These are phyloP conservation scores for Jacaranda copaia DNA, from an alignment of 257 asterid species.

Conservation along the genomic window DNA sequence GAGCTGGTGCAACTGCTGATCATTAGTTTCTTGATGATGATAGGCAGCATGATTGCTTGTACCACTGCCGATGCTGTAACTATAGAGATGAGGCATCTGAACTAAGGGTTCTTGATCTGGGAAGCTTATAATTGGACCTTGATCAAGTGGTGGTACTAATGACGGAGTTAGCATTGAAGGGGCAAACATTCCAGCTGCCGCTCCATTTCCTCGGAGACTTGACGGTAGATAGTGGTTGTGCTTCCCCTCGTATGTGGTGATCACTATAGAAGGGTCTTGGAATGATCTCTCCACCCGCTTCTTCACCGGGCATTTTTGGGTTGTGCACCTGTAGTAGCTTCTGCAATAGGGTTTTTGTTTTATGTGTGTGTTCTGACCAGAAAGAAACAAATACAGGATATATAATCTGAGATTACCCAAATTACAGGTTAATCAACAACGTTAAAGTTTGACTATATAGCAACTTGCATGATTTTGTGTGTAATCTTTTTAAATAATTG, in stretches of 20 bases:
- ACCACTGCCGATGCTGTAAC: constrained; percentile 35
- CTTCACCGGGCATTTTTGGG: constrained; percentile 69
- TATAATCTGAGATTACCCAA: neutral
- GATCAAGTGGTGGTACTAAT: constrained; percentile 2
- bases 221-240: constrained; percentile 70
- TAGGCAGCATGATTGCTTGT: neutral
- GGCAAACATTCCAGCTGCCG: constrained; percentile 40
- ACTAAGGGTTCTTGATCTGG: constrained; percentile 37
- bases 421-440: constrained; percentile 20
- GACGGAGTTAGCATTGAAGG: constrained; percentile 37
- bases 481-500: constrained; percentile 24
- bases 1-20: constrained; percentile 42
- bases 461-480: constrained; percentile 41
- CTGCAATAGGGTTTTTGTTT: constrained; percentile 38
- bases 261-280: constrained; percentile 65
- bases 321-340: constrained; percentile 75
- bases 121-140: constrained; percentile 24
- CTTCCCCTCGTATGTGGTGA: constrained; percentile 75
- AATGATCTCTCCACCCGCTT: constrained; percentile 72
- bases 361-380: constrained; percentile 26
- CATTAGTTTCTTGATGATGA: constrained; percentile 33
- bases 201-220: constrained; percentile 49
- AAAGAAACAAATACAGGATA: neutral
- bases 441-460: constrained; percentile 41
- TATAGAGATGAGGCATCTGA: constrained; percentile 44